Percentiles rank a stretch among this genome's conserved stretches.
Evolutionary conservation across 2,329 filamentous ascomycete genomes (phyloP).

Genomic region (Colletotrichum paranaense): DNA sequence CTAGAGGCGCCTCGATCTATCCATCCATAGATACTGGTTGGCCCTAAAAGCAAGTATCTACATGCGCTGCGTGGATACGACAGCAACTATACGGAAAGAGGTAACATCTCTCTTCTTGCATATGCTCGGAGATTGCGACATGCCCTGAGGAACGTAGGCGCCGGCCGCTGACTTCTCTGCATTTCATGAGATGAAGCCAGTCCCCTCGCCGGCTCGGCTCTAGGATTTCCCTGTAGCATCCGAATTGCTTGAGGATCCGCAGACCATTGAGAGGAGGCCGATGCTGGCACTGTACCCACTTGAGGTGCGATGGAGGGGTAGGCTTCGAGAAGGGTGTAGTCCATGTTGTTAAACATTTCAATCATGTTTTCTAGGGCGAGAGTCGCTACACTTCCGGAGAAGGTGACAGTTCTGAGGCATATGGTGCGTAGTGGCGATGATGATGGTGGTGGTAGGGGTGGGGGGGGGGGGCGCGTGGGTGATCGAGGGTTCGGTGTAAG

Average conservation of each 20-base stretch:
- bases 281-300: conserved; percentile 56
- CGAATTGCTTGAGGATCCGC: conserved; percentile 61
- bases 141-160: conserved; percentile 32
- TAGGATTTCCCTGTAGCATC: conserved; percentile 13
- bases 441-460: neutral
- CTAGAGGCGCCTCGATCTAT: too few relatives aligned
- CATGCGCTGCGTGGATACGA: too few relatives aligned
- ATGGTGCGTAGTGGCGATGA: neutral
- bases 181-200: neutral
- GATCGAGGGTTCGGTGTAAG: neutral
- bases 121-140: neutral
- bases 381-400: conserved; percentile 60
- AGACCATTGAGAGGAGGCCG: conserved; percentile 52
- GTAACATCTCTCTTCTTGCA: too few relatives aligned
- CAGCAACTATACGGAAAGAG: too few relatives aligned
- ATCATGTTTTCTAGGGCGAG: conserved; percentile 47
- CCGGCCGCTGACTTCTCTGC: neutral
- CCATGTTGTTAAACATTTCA: conserved; percentile 52
- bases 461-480: neutral
- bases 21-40: too few relatives aligned
- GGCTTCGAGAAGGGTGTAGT: conserved; percentile 60
- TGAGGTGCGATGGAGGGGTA: conserved; percentile 53
- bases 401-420: conserved; percentile 55
- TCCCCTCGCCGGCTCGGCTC: too few relatives aligned
- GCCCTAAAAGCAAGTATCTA: too few relatives aligned